Base-by-base conservation (phyloP, 768 basidiomycete species). In the Sporobolomyces roseus region DNA sequence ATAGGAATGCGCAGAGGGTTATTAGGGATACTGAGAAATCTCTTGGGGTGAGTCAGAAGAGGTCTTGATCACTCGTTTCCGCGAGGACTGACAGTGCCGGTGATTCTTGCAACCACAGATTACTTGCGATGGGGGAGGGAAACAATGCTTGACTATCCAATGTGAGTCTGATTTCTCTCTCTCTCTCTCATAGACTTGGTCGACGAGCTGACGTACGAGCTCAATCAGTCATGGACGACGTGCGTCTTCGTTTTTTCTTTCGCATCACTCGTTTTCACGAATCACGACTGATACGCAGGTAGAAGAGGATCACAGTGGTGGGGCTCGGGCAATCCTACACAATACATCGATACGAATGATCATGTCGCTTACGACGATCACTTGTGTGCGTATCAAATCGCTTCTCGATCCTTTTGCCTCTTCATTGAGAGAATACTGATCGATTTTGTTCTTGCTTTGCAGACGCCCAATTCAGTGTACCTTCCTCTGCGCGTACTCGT, bases 341-440 rank as follows among this genome's bases (percentile, higher is more conserved):
- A 5, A 2, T 17, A 41, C 25, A 52, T 63, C 49, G 25, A 68
- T 25, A 59, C 55, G 14, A 5, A 53, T 13, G 55, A 63, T 33
- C 61, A 33, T 9, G 16, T 68, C 41, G 49, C 41, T 6, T 59
- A 12, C 50, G 67, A 68, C 29, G 67, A 68, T 46, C 67, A 68
- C 55, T 50, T 52, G 19, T 68, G 60, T 51, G 17, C 30, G 32
- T 38, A n/a, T n/a, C n/a, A n/a, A n/a, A n/a, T n/a, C n/a, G n/a
- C n/a, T 51, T 5, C 38, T 41, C 38, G 38, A 9, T 17, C 9
- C 9, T 9, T 41, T 41, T 41, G 38, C 38, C n/a, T n/a, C n/a
- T n/a, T n/a, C n/a, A n/a, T n/a, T n/a, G 38, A 41, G 46, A 12
- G 21, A 13, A 43, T 29, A 45, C 27, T 2, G 17, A 25, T 27